Conservation (phyloP, 2,329 filamentous ascomycete genomes). For the Bipolaris sorokiniana region DNA sequence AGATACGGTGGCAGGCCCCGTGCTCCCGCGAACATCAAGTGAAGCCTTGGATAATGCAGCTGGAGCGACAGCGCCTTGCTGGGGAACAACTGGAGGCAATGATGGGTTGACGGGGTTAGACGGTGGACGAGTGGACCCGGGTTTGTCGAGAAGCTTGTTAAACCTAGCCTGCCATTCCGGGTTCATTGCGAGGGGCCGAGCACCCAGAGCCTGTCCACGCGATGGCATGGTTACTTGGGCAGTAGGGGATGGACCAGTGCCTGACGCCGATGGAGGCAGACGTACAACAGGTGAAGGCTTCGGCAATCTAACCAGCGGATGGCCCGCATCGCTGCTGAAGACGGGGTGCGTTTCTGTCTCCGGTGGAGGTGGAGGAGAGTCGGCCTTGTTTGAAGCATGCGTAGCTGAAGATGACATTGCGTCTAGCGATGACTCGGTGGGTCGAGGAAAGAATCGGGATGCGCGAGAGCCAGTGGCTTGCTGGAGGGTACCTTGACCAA, state of each 20-base stretch:
- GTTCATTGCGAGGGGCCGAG: conserved; percentile 49
- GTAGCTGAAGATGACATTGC: conserved; percentile 27
- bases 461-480: conserved; percentile 37
- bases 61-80: conserved; percentile 60
- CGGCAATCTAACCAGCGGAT: conserved; percentile 73
- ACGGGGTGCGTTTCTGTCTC: conserved; percentile 76
- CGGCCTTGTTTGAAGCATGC: conserved; percentile 29
- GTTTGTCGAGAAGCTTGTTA: conserved; percentile 75
- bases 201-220: conserved; percentile 38
- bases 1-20: conserved; percentile 70
- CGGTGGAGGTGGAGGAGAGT: conserved; percentile 62
- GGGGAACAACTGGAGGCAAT: conserved; percentile 46
- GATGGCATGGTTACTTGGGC: conserved; percentile 51
- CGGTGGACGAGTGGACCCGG: conserved; percentile 46
- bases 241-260: conserved; percentile 44
- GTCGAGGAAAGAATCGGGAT: conserved; percentile 49
- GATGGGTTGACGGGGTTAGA: conserved; percentile 18
- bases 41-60: conserved; percentile 69
- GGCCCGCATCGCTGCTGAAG: conserved; percentile 69
- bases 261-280: conserved; percentile 67
- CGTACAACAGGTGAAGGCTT: conserved; percentile 77
- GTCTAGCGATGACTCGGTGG: conserved; percentile 35
- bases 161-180: conserved; percentile 81
- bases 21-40: conserved; percentile 58
- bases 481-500: conserved; percentile 32